These are phyloP conservation scores for Pythium aristosporum DNA, from an alignment of 352 stramenopile genomes.

Conservation along the genomic window DNA sequence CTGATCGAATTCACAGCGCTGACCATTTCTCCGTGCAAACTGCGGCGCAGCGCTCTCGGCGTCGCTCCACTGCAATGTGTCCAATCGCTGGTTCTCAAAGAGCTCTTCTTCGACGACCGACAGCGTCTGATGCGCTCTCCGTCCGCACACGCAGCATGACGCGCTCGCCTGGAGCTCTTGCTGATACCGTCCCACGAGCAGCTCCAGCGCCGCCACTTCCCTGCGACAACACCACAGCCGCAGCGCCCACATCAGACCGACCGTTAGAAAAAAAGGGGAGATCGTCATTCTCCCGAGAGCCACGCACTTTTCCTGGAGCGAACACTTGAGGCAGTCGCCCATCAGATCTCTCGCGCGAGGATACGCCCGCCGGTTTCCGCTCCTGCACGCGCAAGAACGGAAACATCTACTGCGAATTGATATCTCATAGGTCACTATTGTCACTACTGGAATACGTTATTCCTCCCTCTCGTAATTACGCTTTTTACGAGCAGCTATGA, in stretches of 20 bases:
- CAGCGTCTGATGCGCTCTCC: not conserved
- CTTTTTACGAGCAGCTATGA: conserved; percentile 5
- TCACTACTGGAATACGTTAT: conserved; percentile 13
- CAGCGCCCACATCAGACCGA: not conserved
- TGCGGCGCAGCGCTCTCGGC: conserved; percentile 24
- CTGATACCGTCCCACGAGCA: conserved; percentile 62
- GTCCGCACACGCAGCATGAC: conserved; percentile 8
- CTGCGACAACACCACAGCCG: conserved; percentile 20
- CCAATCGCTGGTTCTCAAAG: conserved; percentile 56
- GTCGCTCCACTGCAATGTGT: conserved; percentile 27
- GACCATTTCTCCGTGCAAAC: conserved; percentile 31
- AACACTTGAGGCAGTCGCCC: conserved; percentile 4
- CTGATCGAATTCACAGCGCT: conserved; percentile 40
- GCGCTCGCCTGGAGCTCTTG: conserved; percentile 32
- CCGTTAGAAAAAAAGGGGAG: no score
- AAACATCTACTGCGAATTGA: not conserved
- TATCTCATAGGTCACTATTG: conserved; percentile 19
- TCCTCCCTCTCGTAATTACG: not conserved
- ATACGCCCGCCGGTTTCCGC: conserved; percentile 11
- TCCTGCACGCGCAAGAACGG: not conserved
- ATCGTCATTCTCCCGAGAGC: not conserved
- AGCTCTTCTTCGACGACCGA: conserved; percentile 44
- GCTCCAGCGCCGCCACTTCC: conserved; percentile 57
- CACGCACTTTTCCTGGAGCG: not conserved
- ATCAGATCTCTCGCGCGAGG: not conserved